Percentiles rank a stretch among this genome's conserved stretches.
Conservation (phyloP, 345 rosid genomes). For the Clarkia xantiana region DNA sequence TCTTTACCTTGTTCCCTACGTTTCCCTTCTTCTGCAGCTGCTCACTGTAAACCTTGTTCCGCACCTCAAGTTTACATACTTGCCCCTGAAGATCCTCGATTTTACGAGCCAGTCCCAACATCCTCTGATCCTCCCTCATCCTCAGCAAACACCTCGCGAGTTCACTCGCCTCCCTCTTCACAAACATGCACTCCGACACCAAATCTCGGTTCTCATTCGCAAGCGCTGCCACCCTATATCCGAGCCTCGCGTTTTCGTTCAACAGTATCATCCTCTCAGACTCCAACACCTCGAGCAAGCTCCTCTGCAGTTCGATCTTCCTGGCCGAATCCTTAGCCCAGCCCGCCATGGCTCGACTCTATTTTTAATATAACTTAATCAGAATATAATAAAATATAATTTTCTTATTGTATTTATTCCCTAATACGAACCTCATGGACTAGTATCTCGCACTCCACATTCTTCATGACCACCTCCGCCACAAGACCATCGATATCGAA, state of each 20-base stretch:
- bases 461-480: slow-evolving; percentile 32
- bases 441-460: slow-evolving; percentile 37
- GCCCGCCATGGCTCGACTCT: slow-evolving; percentile 23
- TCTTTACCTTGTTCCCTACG: background rate
- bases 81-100: slow-evolving; percentile 30
- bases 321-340: slow-evolving; percentile 21
- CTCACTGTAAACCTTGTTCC: slow-evolving; percentile 27
- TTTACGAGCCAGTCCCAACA: slow-evolving; percentile 29
- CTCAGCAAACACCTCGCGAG: slow-evolving; percentile 40
- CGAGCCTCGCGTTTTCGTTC: slow-evolving; percentile 42
- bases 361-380: no score
- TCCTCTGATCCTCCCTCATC: slow-evolving; percentile 59
- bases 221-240: slow-evolving; percentile 25
- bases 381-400: no score
- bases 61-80: slow-evolving; percentile 37
- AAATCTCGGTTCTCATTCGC: slow-evolving; percentile 41
- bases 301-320: slow-evolving; percentile 47
- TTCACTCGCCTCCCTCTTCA: slow-evolving; percentile 49
- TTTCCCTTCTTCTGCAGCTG: slow-evolving; percentile 9
- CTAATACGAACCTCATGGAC: slow-evolving; percentile 23
- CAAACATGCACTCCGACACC: slow-evolving; percentile 32
- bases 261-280: slow-evolving; percentile 45
- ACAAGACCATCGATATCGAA: slow-evolving; percentile 20
- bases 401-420: no score
- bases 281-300: slow-evolving; percentile 48